Base-by-base conservation (phyloP, 2,329 filamentous ascomycete genomes). In the Aspergillus pseudoviridinutans region DNA sequence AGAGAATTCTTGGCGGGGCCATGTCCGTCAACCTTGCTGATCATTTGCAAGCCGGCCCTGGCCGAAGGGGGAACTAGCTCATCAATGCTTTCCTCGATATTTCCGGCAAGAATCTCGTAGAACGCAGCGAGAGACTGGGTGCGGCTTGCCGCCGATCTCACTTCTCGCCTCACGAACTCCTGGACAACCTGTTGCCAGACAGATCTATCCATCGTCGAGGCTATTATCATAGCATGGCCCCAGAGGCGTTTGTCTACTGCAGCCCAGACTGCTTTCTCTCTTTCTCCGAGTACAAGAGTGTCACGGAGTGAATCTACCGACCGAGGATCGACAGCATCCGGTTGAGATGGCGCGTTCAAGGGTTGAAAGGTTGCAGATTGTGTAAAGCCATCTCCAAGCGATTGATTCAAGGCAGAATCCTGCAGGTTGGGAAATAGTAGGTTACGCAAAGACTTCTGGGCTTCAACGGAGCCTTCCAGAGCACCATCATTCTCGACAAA, bases 161-260 rank as follows among this genome's bases (percentile, higher is more conserved):
- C 91, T 72, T 99, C 94, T 68, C 95, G 92, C 64, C 92, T 88
- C 20, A 99, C 89, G 68, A 99, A 99, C 68, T 99, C 94, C 68
- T 96, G 92, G 0, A 92, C 86, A 27, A 99, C 92, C 70, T 95
- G 90, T 72, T 92, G 95, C 84, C 95, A 97, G 2, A 95, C 80
- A 4, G 82, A 78, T 49, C 79, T 81, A 24, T 91, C 89, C 50
- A 90, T 80, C 1, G 91, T 94, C 6, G 76, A 96, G 73, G 94
- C 89, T 38, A 99, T 88, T 22, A 99, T 81, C 83, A 99, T 89
- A 3, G 94, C 95, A 73, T 99, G 95, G 2, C 91, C 94, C 95
- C 95, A 99, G 2, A 99, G 79, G 51, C 92, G 86, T 72, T 92
- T 92, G 72, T 99, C 94, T 32, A 92, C 93, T 4, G 94, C 92